Conservation (phyloP, 371 early-diverging fungal genomes). For the Rhizopus delemar region DNA sequence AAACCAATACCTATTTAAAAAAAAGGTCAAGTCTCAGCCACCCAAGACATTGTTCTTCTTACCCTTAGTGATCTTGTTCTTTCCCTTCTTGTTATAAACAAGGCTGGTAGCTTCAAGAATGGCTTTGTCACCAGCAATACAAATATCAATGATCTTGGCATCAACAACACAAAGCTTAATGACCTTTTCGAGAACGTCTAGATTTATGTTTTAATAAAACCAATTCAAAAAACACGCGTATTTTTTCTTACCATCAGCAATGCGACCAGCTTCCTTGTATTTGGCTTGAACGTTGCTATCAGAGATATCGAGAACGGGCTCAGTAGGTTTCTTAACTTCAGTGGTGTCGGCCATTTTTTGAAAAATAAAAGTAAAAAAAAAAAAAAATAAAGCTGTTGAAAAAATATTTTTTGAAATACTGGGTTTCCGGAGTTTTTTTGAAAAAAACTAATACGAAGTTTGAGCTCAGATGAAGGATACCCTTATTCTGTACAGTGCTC, state of each 20-base stretch:
- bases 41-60: slow-evolving; percentile 17
- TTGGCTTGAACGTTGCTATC: slow-evolving; percentile 77
- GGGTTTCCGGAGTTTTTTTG: too few relatives aligned
- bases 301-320: slow-evolving; percentile 32
- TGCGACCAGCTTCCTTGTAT: slow-evolving; percentile 86
- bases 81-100: slow-evolving; percentile 55
- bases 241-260: slow-evolving; percentile 69
- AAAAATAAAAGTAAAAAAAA: neutral
- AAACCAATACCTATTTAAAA: slow-evolving; percentile 75
- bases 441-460: too few relatives aligned
- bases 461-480: too few relatives aligned
- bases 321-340: slow-evolving; percentile 23
- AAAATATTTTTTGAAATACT: neutral
- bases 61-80: slow-evolving; percentile 71
- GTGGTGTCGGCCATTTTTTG: slow-evolving; percentile 25
- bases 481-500: too few relatives aligned
- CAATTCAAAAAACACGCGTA: neutral
- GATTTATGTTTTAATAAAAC: neutral
- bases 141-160: slow-evolving; percentile 78
- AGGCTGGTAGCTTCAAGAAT: slow-evolving; percentile 61
- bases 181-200: slow-evolving; percentile 71
- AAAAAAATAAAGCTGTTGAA: neutral
- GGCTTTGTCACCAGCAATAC: slow-evolving; percentile 79
- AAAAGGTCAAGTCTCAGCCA: slow-evolving; percentile 16
- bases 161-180: slow-evolving; percentile 71